phyloP scores from a whole-genome alignment of 768 basidiomycete species.

The Dentipellis sp. region DNA sequence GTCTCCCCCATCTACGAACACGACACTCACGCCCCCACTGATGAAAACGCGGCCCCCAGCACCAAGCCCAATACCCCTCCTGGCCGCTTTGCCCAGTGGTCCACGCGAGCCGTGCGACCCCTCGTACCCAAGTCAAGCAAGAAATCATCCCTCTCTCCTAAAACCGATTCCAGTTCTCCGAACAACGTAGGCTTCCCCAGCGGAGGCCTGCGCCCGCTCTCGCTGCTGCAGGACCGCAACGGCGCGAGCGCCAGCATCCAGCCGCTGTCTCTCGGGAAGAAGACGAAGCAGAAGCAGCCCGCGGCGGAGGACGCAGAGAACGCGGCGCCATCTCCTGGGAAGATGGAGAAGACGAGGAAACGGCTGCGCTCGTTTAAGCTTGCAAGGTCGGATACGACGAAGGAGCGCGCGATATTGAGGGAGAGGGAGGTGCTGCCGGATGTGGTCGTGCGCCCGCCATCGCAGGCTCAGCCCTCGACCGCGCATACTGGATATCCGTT shows the following conservation, averaged over 20 bases:
- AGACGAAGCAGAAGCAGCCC: conserved; percentile 29
- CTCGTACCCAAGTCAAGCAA: conserved; percentile 48
- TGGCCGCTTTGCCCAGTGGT: conserved; percentile 33
- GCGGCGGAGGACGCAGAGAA: conserved; percentile 16
- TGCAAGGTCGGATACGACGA: conserved; percentile 52
- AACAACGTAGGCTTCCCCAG: conserved; percentile 15
- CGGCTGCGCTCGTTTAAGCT: conserved; percentile 42
- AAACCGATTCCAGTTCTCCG: neutral
- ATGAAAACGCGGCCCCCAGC: conserved; percentile 3
- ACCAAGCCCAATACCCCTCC: conserved; percentile 8
- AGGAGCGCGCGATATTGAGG: conserved; percentile 47
- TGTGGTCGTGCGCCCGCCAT: conserved; percentile 51
- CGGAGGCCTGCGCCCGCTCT: conserved; percentile 48
- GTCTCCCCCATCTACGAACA: conserved; percentile 56
- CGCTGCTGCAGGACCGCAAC: conserved; percentile 54
- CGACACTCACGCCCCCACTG: neutral
- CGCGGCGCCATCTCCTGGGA: conserved; percentile 18
- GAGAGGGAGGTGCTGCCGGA: conserved; percentile 48
- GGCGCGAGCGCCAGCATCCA: conserved; percentile 35
- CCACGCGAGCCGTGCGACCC: conserved; percentile 40
- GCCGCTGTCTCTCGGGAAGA: conserved; percentile 52
- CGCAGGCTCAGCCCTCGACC: neutral
- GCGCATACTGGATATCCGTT: neutral
- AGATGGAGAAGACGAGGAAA: conserved; percentile 32
- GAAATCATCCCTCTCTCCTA: conserved; percentile 14